Evolutionary conservation across 768 basidiomycete genomes (phyloP).

Genomic region (Lyophyllum atratum): DNA sequence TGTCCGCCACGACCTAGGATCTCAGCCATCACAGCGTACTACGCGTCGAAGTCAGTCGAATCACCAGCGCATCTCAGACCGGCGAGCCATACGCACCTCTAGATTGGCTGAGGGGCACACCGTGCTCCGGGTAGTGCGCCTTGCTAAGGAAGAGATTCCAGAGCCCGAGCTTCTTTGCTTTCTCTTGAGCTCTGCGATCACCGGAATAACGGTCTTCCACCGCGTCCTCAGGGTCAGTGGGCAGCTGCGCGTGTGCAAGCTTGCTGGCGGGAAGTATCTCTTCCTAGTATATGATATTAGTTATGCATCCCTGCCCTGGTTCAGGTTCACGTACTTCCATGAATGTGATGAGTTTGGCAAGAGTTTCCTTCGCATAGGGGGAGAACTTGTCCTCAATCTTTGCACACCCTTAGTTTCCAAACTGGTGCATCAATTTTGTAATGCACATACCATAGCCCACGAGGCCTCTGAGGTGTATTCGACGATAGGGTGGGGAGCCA

Average conservation of each 20-base stretch:
- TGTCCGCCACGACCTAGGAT: conserved; percentile 83
- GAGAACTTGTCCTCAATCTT: conserved; percentile 94
- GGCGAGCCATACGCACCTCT: conserved; percentile 57
- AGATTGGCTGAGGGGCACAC: conserved; percentile 91
- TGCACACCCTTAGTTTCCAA: neutral
- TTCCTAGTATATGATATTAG: conserved; percentile 50
- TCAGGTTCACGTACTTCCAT: conserved; percentile 66
- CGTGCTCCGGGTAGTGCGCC: conserved; percentile 86
- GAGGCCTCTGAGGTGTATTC: conserved; percentile 82
- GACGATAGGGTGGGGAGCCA: conserved; percentile 71
- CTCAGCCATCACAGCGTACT: conserved; percentile 99
- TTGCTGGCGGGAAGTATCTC: conserved; percentile 83
- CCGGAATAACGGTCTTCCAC: conserved; percentile 83
- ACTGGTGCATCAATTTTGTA: neutral
- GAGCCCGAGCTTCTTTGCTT: conserved; percentile 85
- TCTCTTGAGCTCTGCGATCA: conserved; percentile 85
- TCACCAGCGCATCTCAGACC: neutral
- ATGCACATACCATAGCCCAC: conserved; percentile 75
- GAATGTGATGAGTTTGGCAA: conserved; percentile 83
- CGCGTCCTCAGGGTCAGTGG: conserved; percentile 69
- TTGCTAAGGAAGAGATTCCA: conserved; percentile 99
- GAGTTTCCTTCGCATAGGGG: conserved; percentile 81
- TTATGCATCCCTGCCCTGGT: neutral
- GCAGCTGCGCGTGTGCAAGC: conserved; percentile 81
- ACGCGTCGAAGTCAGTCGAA: neutral